Conservation (phyloP, 1,284 basidiomycete genomes). For the Neolentinus lepideus region DNA sequence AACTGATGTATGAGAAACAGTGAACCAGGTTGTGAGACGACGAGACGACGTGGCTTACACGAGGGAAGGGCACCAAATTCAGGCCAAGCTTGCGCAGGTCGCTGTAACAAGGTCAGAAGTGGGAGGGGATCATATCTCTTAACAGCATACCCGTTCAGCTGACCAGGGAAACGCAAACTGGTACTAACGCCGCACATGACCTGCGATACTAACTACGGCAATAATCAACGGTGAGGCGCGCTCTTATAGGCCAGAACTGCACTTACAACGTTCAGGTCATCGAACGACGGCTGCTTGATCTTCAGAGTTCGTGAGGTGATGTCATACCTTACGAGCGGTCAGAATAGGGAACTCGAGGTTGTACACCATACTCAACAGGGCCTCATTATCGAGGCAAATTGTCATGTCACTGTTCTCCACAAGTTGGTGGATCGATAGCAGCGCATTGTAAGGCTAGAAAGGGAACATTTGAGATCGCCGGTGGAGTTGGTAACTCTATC, state of each 20-base stretch:
- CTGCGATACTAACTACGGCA: slow-evolving; percentile 61
- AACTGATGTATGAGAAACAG: slow-evolving; percentile 43
- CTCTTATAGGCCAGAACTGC: slow-evolving; percentile 9
- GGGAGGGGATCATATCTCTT: background rate
- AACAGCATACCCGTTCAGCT: slow-evolving; percentile 68
- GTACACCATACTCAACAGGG: slow-evolving; percentile 45
- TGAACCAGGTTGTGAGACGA: slow-evolving; percentile 1
- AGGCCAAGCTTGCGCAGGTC: slow-evolving; percentile 91
- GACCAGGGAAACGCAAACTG: slow-evolving; percentile 89
- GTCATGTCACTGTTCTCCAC: slow-evolving; percentile 89
- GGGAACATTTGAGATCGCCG: slow-evolving; percentile 4
- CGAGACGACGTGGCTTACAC: slow-evolving; percentile 48
- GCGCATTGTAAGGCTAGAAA: slow-evolving; percentile 78
- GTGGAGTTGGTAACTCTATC: background rate
- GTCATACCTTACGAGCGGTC: slow-evolving; percentile 43
- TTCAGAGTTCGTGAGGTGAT: slow-evolving; percentile 77
- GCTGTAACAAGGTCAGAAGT: slow-evolving; percentile 29
- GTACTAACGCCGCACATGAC: slow-evolving; percentile 92
- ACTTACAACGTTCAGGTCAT: slow-evolving; percentile 72
- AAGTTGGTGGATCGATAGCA: slow-evolving; percentile 87
- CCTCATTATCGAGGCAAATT: slow-evolving; percentile 92
- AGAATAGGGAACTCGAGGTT: slow-evolving; percentile 1
- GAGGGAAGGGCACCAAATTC: slow-evolving; percentile 92
- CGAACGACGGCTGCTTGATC: slow-evolving; percentile 64
- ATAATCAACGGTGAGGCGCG: background rate